Evolutionary conservation across 208 protist genomes (phyloP), one percentile per base, ranked within the genome.

Genomic region (Wallacemonas collosoma): DNA sequence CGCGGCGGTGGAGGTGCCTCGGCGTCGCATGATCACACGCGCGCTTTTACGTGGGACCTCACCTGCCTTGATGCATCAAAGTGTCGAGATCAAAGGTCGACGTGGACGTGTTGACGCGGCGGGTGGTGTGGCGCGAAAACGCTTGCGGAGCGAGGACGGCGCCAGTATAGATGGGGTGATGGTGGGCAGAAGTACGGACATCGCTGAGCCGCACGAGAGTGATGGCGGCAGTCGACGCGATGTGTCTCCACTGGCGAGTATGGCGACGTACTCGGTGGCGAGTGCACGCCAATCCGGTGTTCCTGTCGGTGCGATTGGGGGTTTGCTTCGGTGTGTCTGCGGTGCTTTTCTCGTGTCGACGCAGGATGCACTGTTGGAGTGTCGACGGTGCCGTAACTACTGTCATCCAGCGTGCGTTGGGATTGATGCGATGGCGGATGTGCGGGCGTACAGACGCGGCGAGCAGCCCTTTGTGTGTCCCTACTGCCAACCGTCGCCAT

Each of bases 381-480:
- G 90, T 68, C 71, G 65, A 4, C 73, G 71, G 2, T 95, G 90
- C 72, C 71, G 68, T 57, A 90, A 93, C 74, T 93, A 78, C 80
- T 90, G 83, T 74, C 90, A 95, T 68, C 81, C 87, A 4, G 85
- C 85, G 14, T 95, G 90, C 67, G 85, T 93, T 12, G 87, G 85
- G n/a, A 77, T 95, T 2, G 90, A 93, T 61, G 8, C 57, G 73
- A 43, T 81, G 43, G 73, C 68, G 26, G 85, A 88, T 39, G 43
- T 95, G 40, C 76, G 82, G 3, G 56, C 71, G 7, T 64, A 72
- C 38, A 78, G 85, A 36, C 72, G 68, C 0, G 74, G 75, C 8
- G 54, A 71, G 15, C 75, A 80, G 12, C 67, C 43, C 50, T 95
- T 79, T 69, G 68, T 88, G 7, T 95, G 90, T 56, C 87, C 81